These are phyloP conservation scores for Haplosporangium sp. DNA, from an alignment of 371 early-diverging fungal species.

Conservation along the genomic window DNA sequence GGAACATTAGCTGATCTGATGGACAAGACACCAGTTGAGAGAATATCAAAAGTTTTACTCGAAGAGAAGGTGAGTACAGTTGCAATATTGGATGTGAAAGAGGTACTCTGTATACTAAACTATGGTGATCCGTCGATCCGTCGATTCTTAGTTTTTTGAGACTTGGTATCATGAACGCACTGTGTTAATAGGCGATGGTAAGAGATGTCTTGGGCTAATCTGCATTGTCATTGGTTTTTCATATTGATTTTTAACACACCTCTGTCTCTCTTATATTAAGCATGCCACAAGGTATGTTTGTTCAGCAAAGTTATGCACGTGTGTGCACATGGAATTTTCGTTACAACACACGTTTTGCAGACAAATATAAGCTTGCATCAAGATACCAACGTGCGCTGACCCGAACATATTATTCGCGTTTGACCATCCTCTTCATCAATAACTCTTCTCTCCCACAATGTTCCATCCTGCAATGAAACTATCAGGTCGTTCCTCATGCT, in stretches of 20 bases:
- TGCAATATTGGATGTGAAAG: too few relatives aligned
- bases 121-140: neutral
- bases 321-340: neutral
- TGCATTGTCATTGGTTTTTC: neutral
- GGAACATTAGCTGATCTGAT: constrained; percentile 44
- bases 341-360: neutral
- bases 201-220: constrained; percentile 3
- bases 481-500: constrained; percentile 54
- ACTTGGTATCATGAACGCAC: constrained; percentile 49
- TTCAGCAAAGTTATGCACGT: neutral
- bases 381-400: constrained; percentile 17
- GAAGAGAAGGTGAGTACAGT: constrained; percentile 43
- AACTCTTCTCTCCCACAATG: neutral
- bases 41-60: constrained; percentile 44
- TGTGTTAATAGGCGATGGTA: constrained; percentile 64
- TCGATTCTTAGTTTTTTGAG: constrained; percentile 30
- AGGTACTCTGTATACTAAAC: too few relatives aligned
- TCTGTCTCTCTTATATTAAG: neutral
- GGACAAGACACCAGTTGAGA: constrained; percentile 39
- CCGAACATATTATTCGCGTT: neutral
- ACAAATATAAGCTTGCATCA: too few relatives aligned
- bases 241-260: too few relatives aligned
- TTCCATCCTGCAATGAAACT: neutral
- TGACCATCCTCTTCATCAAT: neutral
- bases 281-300: constrained; percentile 47